Conservation (phyloP, 1,284 basidiomycete genomes). For the Pseudozyma sp. region DNA sequence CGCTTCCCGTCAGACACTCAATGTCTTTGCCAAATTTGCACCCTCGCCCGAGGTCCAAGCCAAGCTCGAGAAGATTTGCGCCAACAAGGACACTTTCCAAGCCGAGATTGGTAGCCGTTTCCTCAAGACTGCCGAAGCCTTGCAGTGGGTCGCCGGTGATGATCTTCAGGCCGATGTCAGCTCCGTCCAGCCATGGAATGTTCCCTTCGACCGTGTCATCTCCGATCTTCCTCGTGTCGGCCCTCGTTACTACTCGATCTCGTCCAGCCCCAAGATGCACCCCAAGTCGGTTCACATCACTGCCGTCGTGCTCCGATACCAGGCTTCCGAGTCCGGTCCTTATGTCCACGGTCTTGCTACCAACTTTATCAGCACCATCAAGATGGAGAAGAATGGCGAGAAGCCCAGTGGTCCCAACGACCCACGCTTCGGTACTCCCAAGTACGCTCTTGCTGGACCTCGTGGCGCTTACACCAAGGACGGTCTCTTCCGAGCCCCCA, state of each 20-base stretch:
- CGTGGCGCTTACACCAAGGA: constrained; percentile 80
- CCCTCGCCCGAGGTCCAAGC: constrained; percentile 82
- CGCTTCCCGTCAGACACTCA: constrained; percentile 91
- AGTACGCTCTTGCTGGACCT: constrained; percentile 89
- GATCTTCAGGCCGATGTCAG: constrained; percentile 74
- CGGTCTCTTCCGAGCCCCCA: constrained; percentile 82
- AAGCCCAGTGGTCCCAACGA: constrained; percentile 55
- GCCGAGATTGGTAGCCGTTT: constrained; percentile 81
- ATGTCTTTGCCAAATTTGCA: constrained; percentile 86
- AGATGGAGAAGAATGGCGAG: constrained; percentile 76
- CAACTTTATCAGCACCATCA: constrained; percentile 70
- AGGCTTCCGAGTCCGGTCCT: constrained; percentile 37
- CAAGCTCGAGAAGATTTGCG: constrained; percentile 81
- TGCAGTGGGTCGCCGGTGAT: constrained; percentile 85
- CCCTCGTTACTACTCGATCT: constrained; percentile 98
- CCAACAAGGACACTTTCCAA: constrained; percentile 87
- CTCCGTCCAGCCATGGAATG: constrained; percentile 86
- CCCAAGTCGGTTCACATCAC: constrained; percentile 92
- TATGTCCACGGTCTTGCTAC: constrained; percentile 66
- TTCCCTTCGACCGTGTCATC: constrained; percentile 96
- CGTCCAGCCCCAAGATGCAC: constrained; percentile 91
- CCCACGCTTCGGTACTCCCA: constrained; percentile 73
- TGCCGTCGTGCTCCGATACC: constrained; percentile 77
- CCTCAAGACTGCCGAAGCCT: constrained; percentile 89
- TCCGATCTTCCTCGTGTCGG: constrained; percentile 92